Evolutionary conservation across 768 basidiomycete genomes (phyloP), one percentile per base, ranked within the genome.

Genomic region (Mycena belliarum): DNA sequence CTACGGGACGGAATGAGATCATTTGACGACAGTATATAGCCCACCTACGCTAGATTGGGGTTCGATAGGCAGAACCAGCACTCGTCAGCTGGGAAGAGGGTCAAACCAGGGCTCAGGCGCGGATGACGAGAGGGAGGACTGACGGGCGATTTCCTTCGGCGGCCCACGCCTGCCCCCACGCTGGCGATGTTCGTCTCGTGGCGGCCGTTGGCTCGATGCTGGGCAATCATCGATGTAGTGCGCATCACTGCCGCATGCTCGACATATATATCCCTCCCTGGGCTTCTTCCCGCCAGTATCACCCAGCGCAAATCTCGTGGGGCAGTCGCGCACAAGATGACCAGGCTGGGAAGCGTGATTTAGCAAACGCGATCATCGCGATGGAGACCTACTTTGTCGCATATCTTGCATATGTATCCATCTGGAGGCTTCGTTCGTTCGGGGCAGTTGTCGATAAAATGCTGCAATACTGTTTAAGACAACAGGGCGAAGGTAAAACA

Each of bases 61-160:
- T 98, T 98, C 40, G 93, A 95, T 51, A 99, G 73, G 71, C 97
- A 99, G 76, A 99, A 98, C 96, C 96, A 98, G 72, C 96, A 98
- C 70, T 95, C 91, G 54, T 91, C 91, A 63, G 93, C 92, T 93
- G 68, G 45, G 62, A 25, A 56, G 54, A 28, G 18, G 23, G 35
- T 62, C 12, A 62, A 48, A 21, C 43, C 56, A 38, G 52, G 26
- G 55, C 21, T 29, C 63, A 37, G 52, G 43, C 40, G 46, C 47
- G 3, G 20, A 24, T 48, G 16, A 47, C 0, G 37, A 24, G 35
- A 42, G 37, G 24, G 35, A 42, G 15, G 32, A 76, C 89, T 65
- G 67, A 93, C 92, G 89, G 56, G 79, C 83, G 52, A 95, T 92
- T 69, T 94, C 93, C 73, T 85, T 95, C 40, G 76, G 82, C 28